These are phyloP conservation scores for Plantago lanceolata DNA, from an alignment of 305 asterid species.

Conservation along the genomic window DNA sequence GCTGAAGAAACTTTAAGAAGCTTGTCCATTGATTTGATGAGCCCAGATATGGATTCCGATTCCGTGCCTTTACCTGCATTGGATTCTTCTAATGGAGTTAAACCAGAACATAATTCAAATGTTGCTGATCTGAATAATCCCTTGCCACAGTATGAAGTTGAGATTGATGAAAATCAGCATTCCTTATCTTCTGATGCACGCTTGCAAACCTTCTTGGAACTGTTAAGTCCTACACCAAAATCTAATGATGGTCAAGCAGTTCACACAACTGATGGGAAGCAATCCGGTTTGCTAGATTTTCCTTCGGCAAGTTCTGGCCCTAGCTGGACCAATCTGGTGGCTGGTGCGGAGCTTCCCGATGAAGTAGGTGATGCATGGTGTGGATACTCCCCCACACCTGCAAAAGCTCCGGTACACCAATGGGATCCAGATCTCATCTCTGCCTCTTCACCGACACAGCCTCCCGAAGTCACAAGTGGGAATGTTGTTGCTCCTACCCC, in stretches of 20 bases:
- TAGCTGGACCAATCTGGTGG: slow-evolving; percentile 45
- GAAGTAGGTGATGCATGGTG: slow-evolving; percentile 62
- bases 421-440: slow-evolving; percentile 45
- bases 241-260: slow-evolving; percentile 29
- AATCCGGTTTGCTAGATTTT: slow-evolving; percentile 29
- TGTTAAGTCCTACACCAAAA: slow-evolving; percentile 49
- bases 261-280: slow-evolving; percentile 40
- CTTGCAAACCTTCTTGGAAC: slow-evolving; percentile 39
- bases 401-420: slow-evolving; percentile 45
- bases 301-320: slow-evolving; percentile 40
- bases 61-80: slow-evolving; percentile 31
- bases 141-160: slow-evolving; percentile 35
- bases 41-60: slow-evolving; percentile 31
- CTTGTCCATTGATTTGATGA: slow-evolving; percentile 43
- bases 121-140: slow-evolving; percentile 49
- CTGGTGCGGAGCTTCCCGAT: slow-evolving; percentile 45
- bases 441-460: slow-evolving; percentile 39
- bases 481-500: slow-evolving; percentile 29
- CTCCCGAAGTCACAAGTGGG: slow-evolving; percentile 36
- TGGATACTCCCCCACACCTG: slow-evolving; percentile 53
- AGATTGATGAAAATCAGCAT: slow-evolving; percentile 38
- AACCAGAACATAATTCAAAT: slow-evolving; percentile 29
- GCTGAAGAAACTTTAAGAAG: slow-evolving; percentile 44
- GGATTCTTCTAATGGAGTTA: slow-evolving; percentile 31
- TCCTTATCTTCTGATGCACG: slow-evolving; percentile 34